phyloP scores from a whole-genome alignment of 345 rosid species.

The Erysimum cheiranthoides region DNA sequence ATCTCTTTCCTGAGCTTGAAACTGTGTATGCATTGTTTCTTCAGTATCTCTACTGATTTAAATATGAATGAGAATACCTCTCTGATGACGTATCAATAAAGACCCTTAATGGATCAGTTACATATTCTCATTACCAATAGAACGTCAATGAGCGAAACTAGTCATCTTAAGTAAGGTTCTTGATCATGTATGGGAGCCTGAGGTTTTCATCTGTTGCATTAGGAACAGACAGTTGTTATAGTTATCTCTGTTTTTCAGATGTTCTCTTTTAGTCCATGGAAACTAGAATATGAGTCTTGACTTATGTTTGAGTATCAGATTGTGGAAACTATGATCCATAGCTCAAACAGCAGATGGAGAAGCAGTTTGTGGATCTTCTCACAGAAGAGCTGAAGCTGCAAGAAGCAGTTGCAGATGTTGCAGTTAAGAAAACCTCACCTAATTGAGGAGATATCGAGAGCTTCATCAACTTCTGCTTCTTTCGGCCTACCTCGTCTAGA shows the following conservation, averaged over 20 bases:
- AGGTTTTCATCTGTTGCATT: not conserved
- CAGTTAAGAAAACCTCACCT: conserved; percentile 61
- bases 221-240: not conserved
- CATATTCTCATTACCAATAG: not conserved
- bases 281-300: not conserved
- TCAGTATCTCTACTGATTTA: not conserved
- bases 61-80: not conserved
- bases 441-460: conserved; percentile 67
- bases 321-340: too few relatives aligned
- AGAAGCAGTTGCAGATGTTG: conserved; percentile 79
- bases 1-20: conserved; percentile 28
- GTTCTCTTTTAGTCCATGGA: conserved; percentile 6
- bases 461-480: conserved; percentile 59
- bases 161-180: not conserved
- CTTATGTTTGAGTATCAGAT: too few relatives aligned
- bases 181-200: conserved; percentile 15
- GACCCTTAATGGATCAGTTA: not conserved
- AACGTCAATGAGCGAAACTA: not conserved
- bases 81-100: not conserved
- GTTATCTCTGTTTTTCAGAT: not conserved
- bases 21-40: not conserved
- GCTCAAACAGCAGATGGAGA: conserved; percentile 74
- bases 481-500: conserved; percentile 54
- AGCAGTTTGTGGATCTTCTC: conserved; percentile 93
- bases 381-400: conserved; percentile 90